These are phyloP conservation scores for Tribonema minus DNA, from an alignment of 108 stramenopile species.

Conservation along the genomic window DNA sequence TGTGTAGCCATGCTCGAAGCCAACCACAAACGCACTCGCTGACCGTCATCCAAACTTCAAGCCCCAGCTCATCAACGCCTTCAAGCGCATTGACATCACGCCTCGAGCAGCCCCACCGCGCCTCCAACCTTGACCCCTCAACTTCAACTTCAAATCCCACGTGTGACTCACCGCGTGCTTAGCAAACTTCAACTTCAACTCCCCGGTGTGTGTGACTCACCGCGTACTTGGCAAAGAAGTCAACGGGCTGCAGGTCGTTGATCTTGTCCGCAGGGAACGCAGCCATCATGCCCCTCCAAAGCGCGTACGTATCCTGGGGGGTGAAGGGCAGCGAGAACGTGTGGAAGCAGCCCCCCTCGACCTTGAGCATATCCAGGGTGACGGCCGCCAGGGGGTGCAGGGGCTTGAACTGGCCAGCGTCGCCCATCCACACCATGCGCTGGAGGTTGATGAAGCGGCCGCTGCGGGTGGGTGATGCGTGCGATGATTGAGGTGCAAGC, in stretches of 20 bases:
- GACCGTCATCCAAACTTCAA: no score
- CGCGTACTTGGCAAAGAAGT: conserved; percentile 71
- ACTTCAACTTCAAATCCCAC: no score
- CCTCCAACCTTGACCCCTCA: no score
- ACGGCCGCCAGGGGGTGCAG: conserved; percentile 93
- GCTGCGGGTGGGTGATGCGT: conserved; percentile 57
- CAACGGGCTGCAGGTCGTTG: conserved; percentile 81
- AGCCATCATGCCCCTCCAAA: conserved; percentile 78
- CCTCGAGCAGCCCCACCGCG: no score
- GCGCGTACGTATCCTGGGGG: conserved; percentile 82
- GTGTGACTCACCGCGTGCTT: no score
- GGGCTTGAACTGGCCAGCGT: conserved; percentile 55
- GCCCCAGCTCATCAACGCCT: no score
- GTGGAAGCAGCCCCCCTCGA: conserved; percentile 23
- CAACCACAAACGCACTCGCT: no score
- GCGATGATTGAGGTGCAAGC: no score
- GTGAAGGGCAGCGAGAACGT: conserved; percentile 86
- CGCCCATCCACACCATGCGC: conserved; percentile 75
- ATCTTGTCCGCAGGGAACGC: conserved; percentile 61
- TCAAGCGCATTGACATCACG: no score
- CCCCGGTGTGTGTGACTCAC: background rate
- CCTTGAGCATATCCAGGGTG: conserved; percentile 74
- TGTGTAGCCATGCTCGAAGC: no score
- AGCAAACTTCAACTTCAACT: no score
- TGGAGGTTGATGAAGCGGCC: conserved; percentile 97